Percentiles rank a stretch among this genome's conserved stretches.
Evolutionary conservation across 176 grass and related monocot species (phyloP).

Genomic region (Triticum urartu): DNA sequence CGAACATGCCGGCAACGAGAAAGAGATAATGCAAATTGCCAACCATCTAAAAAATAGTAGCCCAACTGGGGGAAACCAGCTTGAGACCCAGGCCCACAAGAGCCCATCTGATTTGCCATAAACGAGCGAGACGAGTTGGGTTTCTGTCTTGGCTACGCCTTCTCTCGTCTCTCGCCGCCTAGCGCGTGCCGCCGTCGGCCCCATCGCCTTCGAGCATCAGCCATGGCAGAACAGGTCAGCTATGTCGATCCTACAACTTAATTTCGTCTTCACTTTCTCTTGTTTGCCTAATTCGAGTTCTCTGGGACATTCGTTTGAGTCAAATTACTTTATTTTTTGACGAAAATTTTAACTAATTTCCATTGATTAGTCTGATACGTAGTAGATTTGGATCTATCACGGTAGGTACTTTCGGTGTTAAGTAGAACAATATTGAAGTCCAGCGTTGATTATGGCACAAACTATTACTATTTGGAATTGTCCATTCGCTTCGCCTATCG

Average conservation of each 20-base stretch:
- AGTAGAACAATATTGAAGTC: background rate
- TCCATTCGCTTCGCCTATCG: background rate
- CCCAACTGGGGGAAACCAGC: background rate
- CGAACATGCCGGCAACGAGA: too few species aligned
- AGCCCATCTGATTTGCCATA: background rate
- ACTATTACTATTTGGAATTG: background rate
- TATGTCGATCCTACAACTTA: background rate
- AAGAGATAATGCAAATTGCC: too few species aligned
- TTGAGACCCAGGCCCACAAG: background rate
- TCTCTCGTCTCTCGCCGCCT: background rate
- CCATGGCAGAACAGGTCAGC: conserved; percentile 38
- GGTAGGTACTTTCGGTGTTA: background rate
- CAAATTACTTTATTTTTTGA: background rate
- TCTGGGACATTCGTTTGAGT: background rate
- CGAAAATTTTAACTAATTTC: background rate
- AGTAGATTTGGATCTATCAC: background rate
- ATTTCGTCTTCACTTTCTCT: background rate
- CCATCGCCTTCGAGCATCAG: background rate
- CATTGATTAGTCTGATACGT: background rate
- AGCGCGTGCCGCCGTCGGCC: background rate
- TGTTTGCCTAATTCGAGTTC: background rate
- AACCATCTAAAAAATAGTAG: too few species aligned
- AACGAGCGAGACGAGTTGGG: background rate
- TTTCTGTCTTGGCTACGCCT: conserved; percentile 9
- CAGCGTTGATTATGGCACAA: background rate